Base-by-base conservation (phyloP, 1,139 yeast genomes). In the Blastobotrys proliferans region DNA sequence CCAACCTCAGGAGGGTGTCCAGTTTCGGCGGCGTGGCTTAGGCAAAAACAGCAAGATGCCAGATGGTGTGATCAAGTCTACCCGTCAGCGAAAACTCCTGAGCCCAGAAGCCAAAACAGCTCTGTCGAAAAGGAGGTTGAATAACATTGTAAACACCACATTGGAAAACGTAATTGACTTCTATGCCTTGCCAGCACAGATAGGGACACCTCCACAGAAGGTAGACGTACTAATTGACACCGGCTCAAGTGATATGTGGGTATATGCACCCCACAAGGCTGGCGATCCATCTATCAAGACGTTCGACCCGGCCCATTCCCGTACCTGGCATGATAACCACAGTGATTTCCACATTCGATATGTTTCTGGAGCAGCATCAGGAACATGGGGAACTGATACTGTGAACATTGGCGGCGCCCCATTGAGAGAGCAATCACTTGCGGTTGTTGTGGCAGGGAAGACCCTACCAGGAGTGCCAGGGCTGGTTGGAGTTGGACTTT, bases 181-280 rank as follows among this genome's bases (percentile, higher is more conserved):
- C 20, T 45, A 45, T 29, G 17, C 31, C 4, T 26, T 43, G 21
- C 24, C 27, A 6, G 48, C 78, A n/a, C 55, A 60, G n/a, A 55
- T 69, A 6, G 76, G 76, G 1, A 62, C 69, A 3, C 71, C 73
- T 4, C 51, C 59, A 61, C 72, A 54, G 44, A 32, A 28, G 17
- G 44, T 52, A 32, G 40, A 45, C 14, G 47, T 51, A 11, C 29
- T 52, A 9, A 58, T 81, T 35, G 88, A 81, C 55, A 79, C 87
- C 3, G 87, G 87, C 0, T 79, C 84, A 3, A 71, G 84, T 4
- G 87, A 81, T 58, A 64, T 79, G 48, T 81, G 86, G 86, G 73
- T 80, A 24, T 57, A 58, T 48, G 63, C 63, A 22, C 57, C 51
- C 54, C 54, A 33, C 2, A 22, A 27, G 4, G 20, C 41, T 10